phyloP scores from a whole-genome alignment of 164 flowering plant species.

The Stephania japonica region DNA sequence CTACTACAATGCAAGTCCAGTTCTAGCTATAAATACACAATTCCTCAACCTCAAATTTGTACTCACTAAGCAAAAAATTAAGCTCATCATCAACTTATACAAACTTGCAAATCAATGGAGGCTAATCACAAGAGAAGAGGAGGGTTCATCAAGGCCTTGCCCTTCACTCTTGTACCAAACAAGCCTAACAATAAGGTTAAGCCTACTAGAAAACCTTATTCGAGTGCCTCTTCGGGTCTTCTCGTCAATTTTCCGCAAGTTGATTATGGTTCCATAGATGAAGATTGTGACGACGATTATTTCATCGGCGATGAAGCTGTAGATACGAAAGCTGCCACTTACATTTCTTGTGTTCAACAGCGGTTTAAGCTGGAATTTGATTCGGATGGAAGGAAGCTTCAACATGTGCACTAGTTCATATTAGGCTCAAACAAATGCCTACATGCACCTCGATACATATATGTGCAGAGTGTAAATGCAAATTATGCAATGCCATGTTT shows the following conservation, averaged over 20 bases:
- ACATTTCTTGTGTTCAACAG: constrained; percentile 57
- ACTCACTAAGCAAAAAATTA: not conserved
- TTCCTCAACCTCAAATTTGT: not conserved
- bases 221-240: constrained; percentile 1
- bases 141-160: constrained; percentile 22
- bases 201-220: constrained; percentile 16
- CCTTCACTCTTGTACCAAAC: not conserved
- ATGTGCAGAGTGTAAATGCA: not conserved
- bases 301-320: constrained; percentile 26
- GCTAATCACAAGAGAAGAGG: constrained; percentile 33
- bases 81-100: not conserved
- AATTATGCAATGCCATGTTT: not conserved
- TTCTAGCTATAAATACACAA: not conserved
- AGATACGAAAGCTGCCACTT: constrained; percentile 42
- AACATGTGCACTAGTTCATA: constrained; percentile 1
- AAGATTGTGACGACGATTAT: not conserved
- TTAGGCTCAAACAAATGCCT: not conserved
- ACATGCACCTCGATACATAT: no score
- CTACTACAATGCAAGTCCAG: not conserved
- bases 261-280: not conserved
- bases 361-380: constrained; percentile 46
- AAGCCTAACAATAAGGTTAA: constrained; percentile 16
- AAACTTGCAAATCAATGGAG: constrained; percentile 21
- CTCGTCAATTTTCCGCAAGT: not conserved
- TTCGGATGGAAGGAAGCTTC: constrained; percentile 10